A percentile compares a stretch with the other conserved stretches of the same genome.
These are phyloP conservation scores for Candida berthetii DNA, from an alignment of 805 yeast species.

Conservation along the genomic window DNA sequence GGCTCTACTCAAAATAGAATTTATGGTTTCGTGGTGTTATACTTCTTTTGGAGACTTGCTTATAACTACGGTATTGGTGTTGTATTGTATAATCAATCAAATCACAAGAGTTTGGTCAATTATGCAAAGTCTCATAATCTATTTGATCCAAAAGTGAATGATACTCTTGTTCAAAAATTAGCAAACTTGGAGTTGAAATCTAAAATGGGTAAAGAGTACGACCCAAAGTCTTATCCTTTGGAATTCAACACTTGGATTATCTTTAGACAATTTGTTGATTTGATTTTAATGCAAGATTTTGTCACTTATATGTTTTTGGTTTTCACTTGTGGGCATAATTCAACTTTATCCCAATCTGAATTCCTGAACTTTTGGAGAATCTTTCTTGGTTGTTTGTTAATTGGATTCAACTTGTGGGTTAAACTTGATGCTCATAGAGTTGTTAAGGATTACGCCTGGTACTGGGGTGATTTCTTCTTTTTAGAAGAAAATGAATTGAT, in stretches of 20 bases:
- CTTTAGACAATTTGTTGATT: conserved; percentile 73
- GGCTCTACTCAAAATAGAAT: conserved; percentile 13
- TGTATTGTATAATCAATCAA: conserved; percentile 60
- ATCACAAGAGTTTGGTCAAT: conserved; percentile 43
- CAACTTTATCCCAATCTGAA: conserved; percentile 34
- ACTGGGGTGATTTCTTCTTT: conserved; percentile 92
- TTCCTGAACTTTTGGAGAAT: conserved; percentile 45
- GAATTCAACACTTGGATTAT: conserved; percentile 83
- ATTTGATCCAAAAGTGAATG: conserved; percentile 31
- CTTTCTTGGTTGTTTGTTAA: conserved; percentile 50
- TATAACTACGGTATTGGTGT: conserved; percentile 81
- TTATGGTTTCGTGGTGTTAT: conserved; percentile 41
- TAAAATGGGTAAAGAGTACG: conserved; percentile 33
- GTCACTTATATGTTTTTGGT: conserved; percentile 67
- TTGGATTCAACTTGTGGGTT: conserved; percentile 77
- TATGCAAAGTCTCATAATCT: conserved; percentile 41
- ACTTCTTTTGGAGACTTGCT: conserved; percentile 67
- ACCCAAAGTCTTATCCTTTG: conserved; percentile 44
- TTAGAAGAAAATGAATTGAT: conserved; percentile 64
- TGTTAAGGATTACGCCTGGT: conserved; percentile 89
- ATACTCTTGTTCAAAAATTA: conserved; percentile 31
- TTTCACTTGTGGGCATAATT: conserved; percentile 19
- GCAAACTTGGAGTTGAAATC: conserved; percentile 38
- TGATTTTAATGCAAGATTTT: conserved; percentile 81
- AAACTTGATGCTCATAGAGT: conserved; percentile 84